Evolutionary conservation across 352 stramenopile species (phyloP).

Genomic region (Phytophthora kernoviae): DNA sequence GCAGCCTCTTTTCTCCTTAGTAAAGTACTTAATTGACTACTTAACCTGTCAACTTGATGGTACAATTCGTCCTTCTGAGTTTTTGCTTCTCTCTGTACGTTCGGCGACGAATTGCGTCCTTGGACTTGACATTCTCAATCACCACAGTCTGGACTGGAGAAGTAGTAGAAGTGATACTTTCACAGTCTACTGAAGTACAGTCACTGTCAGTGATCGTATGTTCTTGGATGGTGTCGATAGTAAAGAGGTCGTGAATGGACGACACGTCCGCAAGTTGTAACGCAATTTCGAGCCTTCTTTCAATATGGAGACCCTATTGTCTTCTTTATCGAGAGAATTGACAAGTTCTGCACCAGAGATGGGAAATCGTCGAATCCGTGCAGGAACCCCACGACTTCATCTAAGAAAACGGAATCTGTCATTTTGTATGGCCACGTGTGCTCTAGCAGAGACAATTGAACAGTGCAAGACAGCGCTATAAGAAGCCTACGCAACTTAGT

Average conservation of each 20-base stretch:
- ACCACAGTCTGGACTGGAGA: constrained; percentile 1
- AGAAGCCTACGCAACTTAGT: too few species aligned
- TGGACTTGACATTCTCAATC: constrained; percentile 17
- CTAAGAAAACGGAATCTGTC: constrained; percentile 24
- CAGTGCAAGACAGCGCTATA: constrained; percentile 11
- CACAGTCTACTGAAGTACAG: constrained; percentile 20
- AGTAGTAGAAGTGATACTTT: constrained; percentile 15
- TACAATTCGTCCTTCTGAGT: constrained; percentile 13
- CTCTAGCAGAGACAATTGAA: constrained; percentile 5
- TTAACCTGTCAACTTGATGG: constrained; percentile 22
- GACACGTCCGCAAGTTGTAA: constrained; percentile 26
- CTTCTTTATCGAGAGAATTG: constrained; percentile 21
- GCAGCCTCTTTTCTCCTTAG: constrained; percentile 13
- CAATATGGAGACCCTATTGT: constrained; percentile 5
- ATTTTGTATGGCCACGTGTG: constrained; percentile 3
- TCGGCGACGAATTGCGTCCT: constrained; percentile 29
- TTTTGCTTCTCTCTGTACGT: constrained; percentile 35
- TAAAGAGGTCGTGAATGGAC: constrained; percentile 17
- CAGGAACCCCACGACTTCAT: constrained; percentile 32
- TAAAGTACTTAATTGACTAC: constrained; percentile 6
- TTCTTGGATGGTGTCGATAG: background rate
- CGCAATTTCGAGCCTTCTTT: constrained; percentile 10
- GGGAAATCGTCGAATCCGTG: constrained; percentile 16
- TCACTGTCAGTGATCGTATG: constrained; percentile 17
- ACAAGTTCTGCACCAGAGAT: constrained; percentile 18